Percentiles rank a stretch among this genome's conserved stretches.
Conservation (phyloP, 2,329 filamentous ascomycete genomes). For the Monosporascus sp. region DNA sequence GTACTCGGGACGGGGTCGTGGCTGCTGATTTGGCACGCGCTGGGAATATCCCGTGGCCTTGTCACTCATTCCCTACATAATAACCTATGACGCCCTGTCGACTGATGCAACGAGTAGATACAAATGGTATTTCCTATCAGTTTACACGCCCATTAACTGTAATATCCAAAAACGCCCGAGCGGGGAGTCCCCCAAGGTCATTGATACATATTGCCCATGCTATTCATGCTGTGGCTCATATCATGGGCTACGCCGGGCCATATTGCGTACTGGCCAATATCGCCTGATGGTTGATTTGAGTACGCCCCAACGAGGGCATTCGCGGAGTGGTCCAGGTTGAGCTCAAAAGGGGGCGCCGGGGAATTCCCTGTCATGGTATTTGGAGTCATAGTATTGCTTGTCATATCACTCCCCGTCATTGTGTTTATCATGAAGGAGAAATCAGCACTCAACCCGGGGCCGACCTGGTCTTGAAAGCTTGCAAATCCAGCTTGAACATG, state of each 20-base stretch:
- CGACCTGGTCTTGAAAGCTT: conserved; percentile 17
- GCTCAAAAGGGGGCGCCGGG: background rate
- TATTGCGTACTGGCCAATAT: background rate
- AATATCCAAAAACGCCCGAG: background rate
- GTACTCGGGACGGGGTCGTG: too few species aligned
- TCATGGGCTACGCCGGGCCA: background rate
- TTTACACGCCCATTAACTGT: background rate
- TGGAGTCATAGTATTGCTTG: background rate
- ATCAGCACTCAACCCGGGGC: conserved; percentile 17
- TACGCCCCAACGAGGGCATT: background rate
- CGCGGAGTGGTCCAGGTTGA: background rate
- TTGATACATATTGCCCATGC: background rate
- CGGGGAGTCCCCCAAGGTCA: background rate
- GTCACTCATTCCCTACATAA: too few species aligned
- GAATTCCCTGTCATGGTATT: background rate
- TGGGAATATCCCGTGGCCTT: too few species aligned
- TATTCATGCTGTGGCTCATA: background rate
- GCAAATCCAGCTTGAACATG: conserved; percentile 20
- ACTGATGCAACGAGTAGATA: too few species aligned
- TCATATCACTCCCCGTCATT: conserved; percentile 20
- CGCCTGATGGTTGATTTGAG: background rate
- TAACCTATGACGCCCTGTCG: too few species aligned
- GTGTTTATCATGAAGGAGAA: conserved; percentile 26
- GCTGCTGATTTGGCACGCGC: too few species aligned
- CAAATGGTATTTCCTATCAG: too few species aligned